Percentiles rank a stretch among this genome's conserved stretches.
phyloP scores from a whole-genome alignment of 1,284 basidiomycete species.

The Naganishia albida region DNA sequence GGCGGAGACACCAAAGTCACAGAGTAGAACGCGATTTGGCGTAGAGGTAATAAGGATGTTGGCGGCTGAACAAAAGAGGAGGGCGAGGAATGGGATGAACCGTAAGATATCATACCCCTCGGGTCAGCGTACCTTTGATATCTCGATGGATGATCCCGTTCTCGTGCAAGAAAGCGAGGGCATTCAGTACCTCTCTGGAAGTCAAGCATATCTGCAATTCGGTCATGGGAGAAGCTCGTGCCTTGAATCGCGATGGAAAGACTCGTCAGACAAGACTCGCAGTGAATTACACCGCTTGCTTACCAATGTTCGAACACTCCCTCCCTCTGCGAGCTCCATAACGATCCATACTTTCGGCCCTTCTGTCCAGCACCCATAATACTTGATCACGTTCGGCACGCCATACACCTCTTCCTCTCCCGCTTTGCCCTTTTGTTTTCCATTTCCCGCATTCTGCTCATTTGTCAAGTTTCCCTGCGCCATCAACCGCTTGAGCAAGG shows the following conservation, averaged over 20 bases:
- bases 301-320: conserved; percentile 84
- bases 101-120: background rate
- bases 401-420: conserved; percentile 31
- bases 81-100: no score
- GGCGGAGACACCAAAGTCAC: conserved; percentile 96
- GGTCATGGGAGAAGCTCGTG: conserved; percentile 77
- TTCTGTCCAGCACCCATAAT: conserved; percentile 93
- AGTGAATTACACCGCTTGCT: conserved; percentile 35
- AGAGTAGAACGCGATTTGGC: conserved; percentile 84
- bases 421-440: conserved; percentile 30
- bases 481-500: conserved; percentile 80
- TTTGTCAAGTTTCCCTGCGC: conserved; percentile 50
- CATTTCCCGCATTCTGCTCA: conserved; percentile 20
- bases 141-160: conserved; percentile 94
- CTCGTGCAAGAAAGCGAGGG: conserved; percentile 84
- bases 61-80: conserved; percentile 62
- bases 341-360: conserved; percentile 97
- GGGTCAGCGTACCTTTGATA: conserved; percentile 65
- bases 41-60: conserved; percentile 84
- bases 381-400: conserved; percentile 81
- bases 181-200: conserved; percentile 82
- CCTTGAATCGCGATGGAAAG: conserved; percentile 56
- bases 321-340: conserved; percentile 97
- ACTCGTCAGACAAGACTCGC: background rate
- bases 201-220: conserved; percentile 89